A percentile compares a stretch with the other conserved stretches of the same genome.
These are phyloP conservation scores for Auriscalpium vulgare DNA, from an alignment of 768 basidiomycete species.

Conservation along the genomic window DNA sequence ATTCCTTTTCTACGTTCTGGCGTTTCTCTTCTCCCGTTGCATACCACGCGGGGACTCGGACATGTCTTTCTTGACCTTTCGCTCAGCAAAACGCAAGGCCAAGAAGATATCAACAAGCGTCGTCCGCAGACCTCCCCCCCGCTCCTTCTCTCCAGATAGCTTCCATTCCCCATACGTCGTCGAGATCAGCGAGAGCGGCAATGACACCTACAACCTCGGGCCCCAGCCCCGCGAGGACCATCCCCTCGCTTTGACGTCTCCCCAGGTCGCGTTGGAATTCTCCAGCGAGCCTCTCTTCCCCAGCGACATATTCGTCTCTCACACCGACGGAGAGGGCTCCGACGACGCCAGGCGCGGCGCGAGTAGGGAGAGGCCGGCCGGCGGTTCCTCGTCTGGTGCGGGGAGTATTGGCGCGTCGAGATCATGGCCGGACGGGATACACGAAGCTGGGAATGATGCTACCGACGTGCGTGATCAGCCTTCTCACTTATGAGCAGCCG, in stretches of 20 bases:
- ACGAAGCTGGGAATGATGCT: background rate
- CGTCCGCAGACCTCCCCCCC: background rate
- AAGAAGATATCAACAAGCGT: slow-evolving; percentile 8
- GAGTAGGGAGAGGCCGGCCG: background rate
- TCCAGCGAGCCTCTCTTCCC: slow-evolving; percentile 5
- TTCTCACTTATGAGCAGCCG: background rate
- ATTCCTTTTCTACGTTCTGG: background rate
- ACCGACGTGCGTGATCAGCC: background rate
- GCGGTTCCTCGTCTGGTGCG: background rate
- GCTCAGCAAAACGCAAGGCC: slow-evolving; percentile 13
- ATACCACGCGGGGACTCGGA: background rate
- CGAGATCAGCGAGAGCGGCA: slow-evolving; percentile 4
- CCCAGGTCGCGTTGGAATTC: slow-evolving; percentile 6
- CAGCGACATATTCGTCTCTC: background rate
- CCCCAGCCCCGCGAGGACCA: background rate
- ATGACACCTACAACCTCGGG: background rate
- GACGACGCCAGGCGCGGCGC: background rate
- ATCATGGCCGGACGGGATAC: background rate
- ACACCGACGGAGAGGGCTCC: background rate
- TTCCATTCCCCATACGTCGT: slow-evolving; percentile 3
- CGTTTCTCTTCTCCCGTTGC: background rate
- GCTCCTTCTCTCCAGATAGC: background rate
- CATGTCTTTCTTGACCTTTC: slow-evolving; percentile 9
- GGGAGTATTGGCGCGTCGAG: background rate
- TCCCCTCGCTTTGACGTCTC: background rate